phyloP scores from a whole-genome alignment of 1,284 basidiomycete genomes.

The Malassezia caprae region DNA sequence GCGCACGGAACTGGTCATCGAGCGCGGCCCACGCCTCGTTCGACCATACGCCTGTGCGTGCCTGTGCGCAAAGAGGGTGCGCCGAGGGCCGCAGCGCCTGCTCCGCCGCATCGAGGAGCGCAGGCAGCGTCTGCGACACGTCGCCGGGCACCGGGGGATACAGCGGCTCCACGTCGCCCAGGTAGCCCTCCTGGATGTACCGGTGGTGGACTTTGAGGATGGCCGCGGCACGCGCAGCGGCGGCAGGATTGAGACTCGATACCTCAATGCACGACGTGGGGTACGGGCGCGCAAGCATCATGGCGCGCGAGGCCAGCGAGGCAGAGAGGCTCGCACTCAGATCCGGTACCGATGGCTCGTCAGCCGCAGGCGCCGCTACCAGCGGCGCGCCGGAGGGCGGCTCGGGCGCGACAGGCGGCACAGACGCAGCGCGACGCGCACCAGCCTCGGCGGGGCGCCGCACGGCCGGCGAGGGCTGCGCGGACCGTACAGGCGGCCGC shows the following conservation, averaged over 20 bases:
- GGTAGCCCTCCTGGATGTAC: constrained; percentile 37
- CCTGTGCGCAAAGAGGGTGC: constrained; percentile 11
- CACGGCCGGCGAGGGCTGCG: neutral
- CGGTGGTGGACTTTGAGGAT: constrained; percentile 39
- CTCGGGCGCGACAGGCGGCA: neutral
- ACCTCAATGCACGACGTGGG: constrained; percentile 37
- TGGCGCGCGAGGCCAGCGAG: constrained; percentile 19
- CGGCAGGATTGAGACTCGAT: constrained; percentile 29
- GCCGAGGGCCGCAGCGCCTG: neutral
- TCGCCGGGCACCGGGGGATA: neutral
- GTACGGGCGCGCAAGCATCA: constrained; percentile 26
- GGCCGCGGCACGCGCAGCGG: constrained; percentile 36
- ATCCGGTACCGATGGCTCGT: constrained; percentile 1
- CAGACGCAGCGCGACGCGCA: neutral
- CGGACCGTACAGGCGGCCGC: neutral
- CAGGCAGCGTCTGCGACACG: neutral
- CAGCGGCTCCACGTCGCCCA: constrained; percentile 5
- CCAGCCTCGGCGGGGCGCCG: neutral
- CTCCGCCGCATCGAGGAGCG: constrained; percentile 8
- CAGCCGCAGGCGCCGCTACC: neutral
- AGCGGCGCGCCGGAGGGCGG: neutral
- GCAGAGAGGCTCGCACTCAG: constrained; percentile 14
- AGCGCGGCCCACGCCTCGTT: constrained; percentile 16
- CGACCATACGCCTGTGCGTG: constrained; percentile 11
- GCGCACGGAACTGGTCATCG: constrained; percentile 6